These are phyloP conservation scores for Boletus sp. DNA, from an alignment of 1,284 basidiomycete species.

Conservation along the genomic window DNA sequence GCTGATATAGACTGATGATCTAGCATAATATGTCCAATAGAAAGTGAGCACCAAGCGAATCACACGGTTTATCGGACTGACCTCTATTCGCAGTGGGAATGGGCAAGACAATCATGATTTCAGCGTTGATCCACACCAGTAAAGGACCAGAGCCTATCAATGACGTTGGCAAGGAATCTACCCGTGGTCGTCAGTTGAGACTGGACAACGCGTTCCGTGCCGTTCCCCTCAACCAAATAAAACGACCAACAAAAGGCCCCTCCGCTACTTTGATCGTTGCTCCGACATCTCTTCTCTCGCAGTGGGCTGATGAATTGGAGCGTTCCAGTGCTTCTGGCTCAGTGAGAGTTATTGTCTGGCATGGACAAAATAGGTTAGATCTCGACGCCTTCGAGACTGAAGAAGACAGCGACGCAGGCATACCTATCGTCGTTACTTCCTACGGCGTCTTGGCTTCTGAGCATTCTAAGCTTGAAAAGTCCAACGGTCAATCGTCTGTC, in stretches of 20 bases:
- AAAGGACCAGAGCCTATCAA: slow-evolving; percentile 44
- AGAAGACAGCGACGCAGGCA: slow-evolving; percentile 44
- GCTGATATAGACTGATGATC: slow-evolving; percentile 4
- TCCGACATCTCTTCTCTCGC: slow-evolving; percentile 85
- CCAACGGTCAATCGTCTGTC: slow-evolving; percentile 50
- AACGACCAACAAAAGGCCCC: slow-evolving; percentile 34
- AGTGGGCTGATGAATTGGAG: slow-evolving; percentile 88
- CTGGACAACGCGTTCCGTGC: slow-evolving; percentile 58
- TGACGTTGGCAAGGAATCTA: slow-evolving; percentile 30
- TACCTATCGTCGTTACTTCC: slow-evolving; percentile 85
- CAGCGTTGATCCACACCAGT: slow-evolving; percentile 85
- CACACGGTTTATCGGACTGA: slow-evolving; percentile 8
- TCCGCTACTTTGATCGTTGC: slow-evolving; percentile 88
- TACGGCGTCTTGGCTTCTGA: slow-evolving; percentile 88
- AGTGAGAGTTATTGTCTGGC: slow-evolving; percentile 75
- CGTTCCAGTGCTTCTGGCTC: slow-evolving; percentile 69
- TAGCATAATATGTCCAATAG: slow-evolving; percentile 25
- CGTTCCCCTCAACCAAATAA: slow-evolving; percentile 31
- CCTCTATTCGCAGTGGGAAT: slow-evolving; percentile 65
- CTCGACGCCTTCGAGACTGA: slow-evolving; percentile 57
- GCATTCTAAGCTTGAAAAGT: slow-evolving; percentile 63
- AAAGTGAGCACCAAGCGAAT: slow-evolving; percentile 39
- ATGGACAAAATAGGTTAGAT: slow-evolving; percentile 79
- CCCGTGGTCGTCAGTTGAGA: slow-evolving; percentile 54
- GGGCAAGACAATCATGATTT: slow-evolving; percentile 97